These are phyloP conservation scores for Suhomyces pyralidae DNA, from an alignment of 805 yeast genomes.

Conservation along the genomic window DNA sequence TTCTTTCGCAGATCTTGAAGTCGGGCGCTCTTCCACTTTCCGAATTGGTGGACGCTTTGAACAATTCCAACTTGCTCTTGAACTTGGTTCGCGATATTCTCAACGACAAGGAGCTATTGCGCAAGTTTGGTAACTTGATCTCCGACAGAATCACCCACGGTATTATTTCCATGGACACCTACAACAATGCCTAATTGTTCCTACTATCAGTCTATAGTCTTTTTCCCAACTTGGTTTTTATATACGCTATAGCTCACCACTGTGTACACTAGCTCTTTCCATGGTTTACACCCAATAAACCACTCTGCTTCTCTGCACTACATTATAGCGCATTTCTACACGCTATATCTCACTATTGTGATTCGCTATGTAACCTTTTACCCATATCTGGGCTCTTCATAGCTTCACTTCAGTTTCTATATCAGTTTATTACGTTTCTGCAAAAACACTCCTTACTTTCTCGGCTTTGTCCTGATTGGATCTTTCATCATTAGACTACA, in stretches of 20 bases:
- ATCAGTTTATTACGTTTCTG: too few relatives aligned
- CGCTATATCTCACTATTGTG: background rate
- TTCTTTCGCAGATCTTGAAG: conserved; percentile 18
- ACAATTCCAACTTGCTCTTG: conserved; percentile 17
- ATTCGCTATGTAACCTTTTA: too few relatives aligned
- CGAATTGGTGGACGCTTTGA: conserved; percentile 18
- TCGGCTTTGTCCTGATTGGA: too few relatives aligned
- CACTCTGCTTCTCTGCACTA: too few relatives aligned
- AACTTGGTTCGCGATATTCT: conserved; percentile 17
- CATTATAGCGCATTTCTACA: too few relatives aligned
- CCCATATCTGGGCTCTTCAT: too few relatives aligned
- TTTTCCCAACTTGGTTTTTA: background rate
- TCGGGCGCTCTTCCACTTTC: conserved; percentile 22
- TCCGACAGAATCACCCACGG: conserved; percentile 19
- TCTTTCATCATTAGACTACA: too few relatives aligned
- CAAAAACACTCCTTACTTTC: too few relatives aligned
- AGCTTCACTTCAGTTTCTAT: too few relatives aligned
- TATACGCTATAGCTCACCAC: background rate
- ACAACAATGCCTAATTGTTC: background rate
- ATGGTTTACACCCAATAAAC: too few relatives aligned
- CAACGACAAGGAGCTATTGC: conserved; percentile 17
- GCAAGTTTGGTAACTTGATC: conserved; percentile 15
- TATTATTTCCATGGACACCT: conserved; percentile 11
- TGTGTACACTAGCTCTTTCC: background rate
- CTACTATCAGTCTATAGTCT: background rate